phyloP scores from a whole-genome alignment of 2,329 filamentous ascomycete species.

The Colletotrichum sp. region DNA sequence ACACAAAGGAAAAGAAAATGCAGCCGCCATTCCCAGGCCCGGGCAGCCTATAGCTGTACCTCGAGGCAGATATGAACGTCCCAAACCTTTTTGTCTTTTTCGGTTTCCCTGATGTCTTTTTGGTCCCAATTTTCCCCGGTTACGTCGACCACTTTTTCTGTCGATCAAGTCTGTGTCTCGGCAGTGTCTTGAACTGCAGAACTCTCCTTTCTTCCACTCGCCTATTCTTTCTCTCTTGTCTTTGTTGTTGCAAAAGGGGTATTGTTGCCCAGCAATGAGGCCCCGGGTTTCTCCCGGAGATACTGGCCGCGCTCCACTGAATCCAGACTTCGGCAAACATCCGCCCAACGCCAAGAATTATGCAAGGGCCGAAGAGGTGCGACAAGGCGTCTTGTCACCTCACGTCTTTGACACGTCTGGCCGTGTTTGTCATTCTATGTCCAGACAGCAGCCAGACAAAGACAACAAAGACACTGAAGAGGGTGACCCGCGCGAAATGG shows the following conservation, averaged over 20 bases:
- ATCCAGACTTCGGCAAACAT: conserved; percentile 1
- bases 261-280: background rate
- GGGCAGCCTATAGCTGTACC: conserved; percentile 4
- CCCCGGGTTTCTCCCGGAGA: background rate
- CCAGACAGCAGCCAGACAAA: conserved; percentile 49
- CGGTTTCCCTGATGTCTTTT: background rate
- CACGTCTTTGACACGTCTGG: conserved; percentile 17
- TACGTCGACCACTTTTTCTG: background rate
- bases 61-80: conserved; percentile 10
- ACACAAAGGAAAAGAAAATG: conserved; percentile 22
- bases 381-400: background rate
- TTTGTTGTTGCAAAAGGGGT: background rate
- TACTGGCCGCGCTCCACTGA: background rate
- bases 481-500: conserved; percentile 47
- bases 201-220: conserved; percentile 1
- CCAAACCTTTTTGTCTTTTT: background rate
- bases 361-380: background rate
- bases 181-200: background rate
- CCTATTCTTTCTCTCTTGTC: background rate
- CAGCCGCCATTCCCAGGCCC: background rate
- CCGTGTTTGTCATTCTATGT: conserved; percentile 28
- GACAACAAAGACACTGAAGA: conserved; percentile 47
- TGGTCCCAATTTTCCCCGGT: background rate
- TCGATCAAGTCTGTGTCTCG: background rate
- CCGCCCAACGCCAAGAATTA: conserved; percentile 4